A percentile compares a stretch with the other conserved stretches of the same genome.
Conservation (phyloP, 2,329 filamentous ascomycete genomes). For the Fulvia fulva region DNA sequence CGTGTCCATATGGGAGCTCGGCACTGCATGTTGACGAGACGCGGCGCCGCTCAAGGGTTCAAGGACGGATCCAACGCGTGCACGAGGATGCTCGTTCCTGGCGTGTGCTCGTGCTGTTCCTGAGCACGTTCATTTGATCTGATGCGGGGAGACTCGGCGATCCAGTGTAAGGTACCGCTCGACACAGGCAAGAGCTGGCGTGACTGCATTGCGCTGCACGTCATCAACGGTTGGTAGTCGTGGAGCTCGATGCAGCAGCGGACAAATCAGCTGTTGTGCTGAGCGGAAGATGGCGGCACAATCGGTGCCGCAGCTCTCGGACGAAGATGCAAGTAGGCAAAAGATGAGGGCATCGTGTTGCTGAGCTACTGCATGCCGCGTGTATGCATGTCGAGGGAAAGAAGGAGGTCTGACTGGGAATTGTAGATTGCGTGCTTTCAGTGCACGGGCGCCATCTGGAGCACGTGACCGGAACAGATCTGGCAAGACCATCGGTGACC, state of each 20-base stretch:
- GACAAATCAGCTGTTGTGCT: neutral
- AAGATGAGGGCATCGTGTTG: neutral
- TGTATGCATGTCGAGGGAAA: neutral
- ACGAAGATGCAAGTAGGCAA: neutral
- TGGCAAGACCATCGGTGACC: no score
- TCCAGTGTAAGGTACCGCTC: neutral
- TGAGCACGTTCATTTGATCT: constrained; percentile 13
- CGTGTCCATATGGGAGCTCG: neutral
- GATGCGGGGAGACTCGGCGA: constrained; percentile 11
- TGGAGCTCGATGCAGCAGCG: constrained; percentile 6
- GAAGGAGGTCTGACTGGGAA: neutral
- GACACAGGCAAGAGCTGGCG: neutral
- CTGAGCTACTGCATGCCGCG: neutral
- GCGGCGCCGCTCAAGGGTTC: neutral
- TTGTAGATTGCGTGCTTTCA: neutral
- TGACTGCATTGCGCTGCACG: constrained; percentile 1
- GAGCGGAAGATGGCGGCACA: neutral
- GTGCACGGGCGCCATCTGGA: neutral
- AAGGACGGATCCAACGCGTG: neutral
- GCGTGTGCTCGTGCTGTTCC: constrained; percentile 9
- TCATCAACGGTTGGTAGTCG: constrained; percentile 1
- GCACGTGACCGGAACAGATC: neutral
- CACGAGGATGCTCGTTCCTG: constrained; percentile 3
- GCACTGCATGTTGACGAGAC: neutral
- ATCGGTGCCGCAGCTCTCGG: neutral